Conservation (phyloP, 2,329 filamentous ascomycete species). For the Fusarium sp. region DNA sequence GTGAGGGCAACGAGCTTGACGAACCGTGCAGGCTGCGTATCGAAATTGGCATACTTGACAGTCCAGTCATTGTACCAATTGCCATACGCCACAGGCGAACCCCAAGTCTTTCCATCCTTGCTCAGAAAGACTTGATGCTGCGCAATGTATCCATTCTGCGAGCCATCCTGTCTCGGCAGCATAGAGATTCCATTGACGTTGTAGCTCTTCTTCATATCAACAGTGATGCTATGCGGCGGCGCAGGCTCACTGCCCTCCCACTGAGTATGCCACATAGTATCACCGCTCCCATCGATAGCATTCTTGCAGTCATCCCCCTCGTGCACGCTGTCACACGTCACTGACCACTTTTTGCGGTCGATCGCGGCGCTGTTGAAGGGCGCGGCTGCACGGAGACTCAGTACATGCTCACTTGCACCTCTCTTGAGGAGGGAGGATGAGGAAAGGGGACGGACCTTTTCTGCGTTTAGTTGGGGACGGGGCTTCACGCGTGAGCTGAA, state of each 20-base stretch:
- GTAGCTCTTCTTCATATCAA: slow-evolving; percentile 21
- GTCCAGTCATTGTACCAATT: slow-evolving; percentile 23
- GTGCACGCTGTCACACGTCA: slow-evolving; percentile 18
- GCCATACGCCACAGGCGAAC: slow-evolving; percentile 15
- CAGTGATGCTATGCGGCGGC: slow-evolving; percentile 23
- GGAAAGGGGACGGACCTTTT: slow-evolving; percentile 5
- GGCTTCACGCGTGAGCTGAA: background rate
- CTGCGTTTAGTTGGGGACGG: background rate
- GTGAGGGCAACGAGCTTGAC: slow-evolving; percentile 7
- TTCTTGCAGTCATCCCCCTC: slow-evolving; percentile 7
- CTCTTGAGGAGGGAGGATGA: background rate
- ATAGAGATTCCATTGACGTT: slow-evolving; percentile 25
- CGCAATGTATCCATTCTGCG: slow-evolving; percentile 5
- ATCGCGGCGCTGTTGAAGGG: slow-evolving; percentile 7
- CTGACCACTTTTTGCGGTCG: slow-evolving; percentile 14
- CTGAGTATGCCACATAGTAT: slow-evolving; percentile 17
- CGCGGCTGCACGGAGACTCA: slow-evolving; percentile 19
- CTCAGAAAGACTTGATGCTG: slow-evolving; percentile 15
- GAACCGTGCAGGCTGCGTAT: slow-evolving; percentile 13
- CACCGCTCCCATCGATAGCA: slow-evolving; percentile 6
- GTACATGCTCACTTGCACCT: background rate
- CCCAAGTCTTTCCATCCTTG: slow-evolving; percentile 16
- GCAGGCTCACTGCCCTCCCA: slow-evolving; percentile 6
- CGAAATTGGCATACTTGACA: slow-evolving; percentile 28
- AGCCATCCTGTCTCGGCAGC: slow-evolving; percentile 23